Evolutionary conservation across 2,329 filamentous ascomycete species (phyloP), one percentile per base, ranked within the genome.

Genomic region (Huntiella savannae): DNA sequence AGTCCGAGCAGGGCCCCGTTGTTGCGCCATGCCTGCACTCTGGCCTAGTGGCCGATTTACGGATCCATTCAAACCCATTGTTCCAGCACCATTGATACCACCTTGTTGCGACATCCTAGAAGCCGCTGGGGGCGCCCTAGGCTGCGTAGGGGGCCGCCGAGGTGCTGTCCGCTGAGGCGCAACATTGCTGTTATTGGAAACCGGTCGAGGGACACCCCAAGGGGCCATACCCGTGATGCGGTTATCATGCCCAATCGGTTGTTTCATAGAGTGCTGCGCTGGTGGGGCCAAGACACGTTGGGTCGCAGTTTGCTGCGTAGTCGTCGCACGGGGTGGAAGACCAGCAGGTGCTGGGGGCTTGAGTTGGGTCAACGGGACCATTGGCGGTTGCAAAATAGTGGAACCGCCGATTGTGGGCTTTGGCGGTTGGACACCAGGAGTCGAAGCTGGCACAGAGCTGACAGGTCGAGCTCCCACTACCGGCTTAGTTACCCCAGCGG

Each of bases 261-360:
- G 12, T 12, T 36, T n/a, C 5, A 15, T 11, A 36, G 15, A 5
- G 7, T n/a, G 34, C 11, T 36, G 34, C 34, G 15, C 34, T 36
- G 34, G 34, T n/a, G 34, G 12, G 13, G 34, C 34, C 5, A 36
- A 15, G 34, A 36, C 12, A 6, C 34, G 34, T 36, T 36, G 34
- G 6, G 34, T 36, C 5, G 34, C 7, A 7, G 37, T 12, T 40
- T 36, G 15, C 5, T 11, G 11, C 1, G 34, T 10, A 13, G 17
- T 22, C n/a, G 43, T 32, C 3, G 17, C 7, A 5, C 15, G 19
- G 13, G 35, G 33, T 17, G 47, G 43, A 12, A 49, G 47, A 19
- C 43, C 39, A 33, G 47, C 43, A n/a, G 47, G 47, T n/a, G 40
- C 33, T 7, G 47, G 47, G 4, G 47, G 47, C 12, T 40, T 42